Base-by-base conservation (phyloP, 2,329 filamentous ascomycete species). In the Grosmannia huntii region DNA sequence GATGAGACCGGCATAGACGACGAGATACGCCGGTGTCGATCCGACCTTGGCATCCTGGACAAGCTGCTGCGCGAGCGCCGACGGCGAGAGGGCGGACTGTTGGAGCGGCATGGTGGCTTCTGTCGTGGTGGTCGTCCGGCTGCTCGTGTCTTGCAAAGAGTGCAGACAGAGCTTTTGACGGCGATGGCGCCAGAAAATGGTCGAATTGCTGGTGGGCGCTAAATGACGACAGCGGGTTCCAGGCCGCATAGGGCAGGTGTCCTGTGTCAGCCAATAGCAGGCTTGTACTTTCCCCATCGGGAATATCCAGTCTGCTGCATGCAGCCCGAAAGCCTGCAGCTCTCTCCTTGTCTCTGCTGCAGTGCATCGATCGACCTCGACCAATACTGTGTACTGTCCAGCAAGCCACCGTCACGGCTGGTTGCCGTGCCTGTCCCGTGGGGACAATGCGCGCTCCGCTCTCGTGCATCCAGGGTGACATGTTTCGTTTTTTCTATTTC, bases 1-100 rank as follows among this genome's bases (percentile, higher is more conserved):
- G 31, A 51, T 31, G 55, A 57, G 55, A 16, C 55, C 48, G 23
- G 55, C 55, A 33, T 57, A 57, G 16, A 57, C 55, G 14, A 57
- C 55, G 28, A 57, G 48, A 10, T 41, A 57, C 6, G 48, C 16
- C 4, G 55, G 55, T 28, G 46, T 2, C 33, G 46, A 19, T 1
- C 28, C 10, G 19, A 28, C n/a, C 6, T 31, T 21, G 12, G 55
- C 55, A 1, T 51, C 44, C 12, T 28, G 14, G 55, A 33, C 33
- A 11, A 57, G 33, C 55, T 57, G 33, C 33, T 51, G 31, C 48
- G 48, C 55, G n/a, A 57, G 48, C 23, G 33, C 48, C 9, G 48
- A 16, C 10, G 55, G 55, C 33, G 55, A 36, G 21, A 48, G 21
- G 2, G 16, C 19, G 10, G 48, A 23, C 10, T 33, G 28, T 16